Evolutionary conservation across 257 asterid species (phyloP), one percentile per base, ranked within the genome.

Genomic region (Euphrasia confusa): DNA sequence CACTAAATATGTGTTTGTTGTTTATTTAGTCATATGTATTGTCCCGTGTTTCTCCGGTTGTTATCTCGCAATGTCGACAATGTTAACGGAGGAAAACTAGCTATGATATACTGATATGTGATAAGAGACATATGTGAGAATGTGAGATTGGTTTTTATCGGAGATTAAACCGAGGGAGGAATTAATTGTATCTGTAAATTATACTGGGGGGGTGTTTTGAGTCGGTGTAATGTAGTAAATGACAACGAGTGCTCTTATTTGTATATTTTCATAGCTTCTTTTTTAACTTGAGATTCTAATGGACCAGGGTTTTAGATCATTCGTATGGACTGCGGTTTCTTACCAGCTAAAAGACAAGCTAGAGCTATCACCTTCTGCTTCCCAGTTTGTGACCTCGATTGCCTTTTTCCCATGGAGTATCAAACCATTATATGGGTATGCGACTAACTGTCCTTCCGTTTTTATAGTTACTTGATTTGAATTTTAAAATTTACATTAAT

Each of bases 281-380:
- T 6, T 14, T 17, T 21, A 21, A 37, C 10, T 7, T 37, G 12
- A 67, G 64, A 49, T 62, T 82, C 61, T 71, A 11, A 73, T 71
- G 69, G 69, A 81, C 68, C 89, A 91, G 98, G 98, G 98, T 24
- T 91, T 91, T 76, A 86, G 98, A 78, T 91, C 96, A 64, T 91
- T 88, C 61, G 98, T 89, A 26, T 91, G 98, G 98, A 91, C 97
- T 60, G 94, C 97, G 24, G 96, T 91, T 65, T 88, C 96, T 10
- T 91, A 91, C 78, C 95, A 84, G 80, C 80, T 91, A 68, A 91
- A 91, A 84, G 98, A 91, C 83, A 79, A 79, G 75, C 80, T 91
- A 54, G 80, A 83, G 78, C 66, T 91, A 72, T 82, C 98, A 10
- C 97, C 98, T 66, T 88, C 98, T 27, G 94, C 95, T 45, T 84